Evolutionary conservation across 2,329 filamentous ascomycete species (phyloP), one percentile per base, ranked within the genome.

Genomic region (Pestalotiopsis sp.): DNA sequence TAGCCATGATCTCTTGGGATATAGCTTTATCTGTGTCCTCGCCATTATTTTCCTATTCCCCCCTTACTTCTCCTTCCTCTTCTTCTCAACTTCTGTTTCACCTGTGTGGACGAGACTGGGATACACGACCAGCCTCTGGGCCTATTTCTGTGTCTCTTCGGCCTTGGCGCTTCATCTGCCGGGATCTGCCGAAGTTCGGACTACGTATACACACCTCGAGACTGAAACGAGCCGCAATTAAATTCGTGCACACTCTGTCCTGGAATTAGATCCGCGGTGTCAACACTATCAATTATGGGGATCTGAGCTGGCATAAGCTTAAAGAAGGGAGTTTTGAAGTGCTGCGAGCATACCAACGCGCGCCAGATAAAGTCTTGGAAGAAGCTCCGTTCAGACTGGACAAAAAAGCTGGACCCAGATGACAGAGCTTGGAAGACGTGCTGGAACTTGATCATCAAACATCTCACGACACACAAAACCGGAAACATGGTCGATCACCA

Each of bases 401-500:
- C 52, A 30, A 61, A 26, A 24, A 55, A 26, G 38, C n/a, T 40
- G 22, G 35, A 66, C 22, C 22, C 40, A 22, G 24, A 17, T 17
- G 38, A 35, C 3, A n/a, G 58, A 20, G 26, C 58, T 35, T 20
- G 58, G 13, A n/a, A 26, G 26, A 61, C 35, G 20, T 52, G 22
- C 22, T 26, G 35, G 13, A 22, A 4, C 24, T 11, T 22, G 48
- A 22, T 26, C 10, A 35, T n/a, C 38, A 24, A 57, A 20, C 20
- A 65, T 7, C 17, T 14, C n/a, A 14, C 17, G 5, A 52, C 4
- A 24, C 40, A 17, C 30, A 14, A 24, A 22, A 22, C 14, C 26
- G 66, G 20, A 67, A 62, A 64, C 66, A 78, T 78, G 75, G 75
- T 77, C 68, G 77, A 78, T 62, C 75, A 59, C 30, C 75, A 76